Evolutionary conservation across 2,329 filamentous ascomycete species (phyloP).

Genomic region (Thermothelomyces thermophilus): DNA sequence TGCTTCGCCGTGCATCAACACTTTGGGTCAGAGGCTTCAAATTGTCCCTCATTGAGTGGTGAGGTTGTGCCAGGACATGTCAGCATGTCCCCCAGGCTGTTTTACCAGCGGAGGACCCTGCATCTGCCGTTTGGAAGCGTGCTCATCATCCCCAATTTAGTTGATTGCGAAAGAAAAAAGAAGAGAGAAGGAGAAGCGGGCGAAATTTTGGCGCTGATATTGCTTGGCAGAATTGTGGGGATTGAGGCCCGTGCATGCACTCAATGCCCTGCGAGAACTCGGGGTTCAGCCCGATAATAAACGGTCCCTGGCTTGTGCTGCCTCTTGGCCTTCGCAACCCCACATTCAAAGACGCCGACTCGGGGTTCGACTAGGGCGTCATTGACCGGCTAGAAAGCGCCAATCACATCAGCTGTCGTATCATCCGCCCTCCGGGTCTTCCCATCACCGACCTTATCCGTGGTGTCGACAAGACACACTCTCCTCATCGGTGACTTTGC

Average conservation of each 20-base stretch:
- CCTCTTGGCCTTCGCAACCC: too few species aligned
- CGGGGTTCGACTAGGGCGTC: background rate
- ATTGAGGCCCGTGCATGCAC: constrained; percentile 3
- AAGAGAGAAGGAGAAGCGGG: constrained; percentile 9
- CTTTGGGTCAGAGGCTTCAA: constrained; percentile 58
- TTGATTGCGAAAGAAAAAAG: constrained; percentile 55
- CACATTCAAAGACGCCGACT: background rate
- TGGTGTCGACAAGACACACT: background rate
- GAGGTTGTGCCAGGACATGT: constrained; percentile 54
- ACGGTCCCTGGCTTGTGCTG: too few species aligned
- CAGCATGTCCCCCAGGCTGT: constrained; percentile 47
- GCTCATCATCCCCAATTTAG: constrained; percentile 77
- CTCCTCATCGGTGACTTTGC: background rate
- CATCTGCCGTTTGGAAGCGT: constrained; percentile 49
- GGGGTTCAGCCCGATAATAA: too few species aligned
- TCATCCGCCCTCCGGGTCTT: background rate
- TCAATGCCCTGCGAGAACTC: background rate
- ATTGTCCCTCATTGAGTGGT: constrained; percentile 60
- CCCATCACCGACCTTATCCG: background rate
- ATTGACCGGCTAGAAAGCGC: background rate
- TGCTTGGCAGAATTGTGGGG: background rate
- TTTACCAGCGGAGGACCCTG: constrained; percentile 39
- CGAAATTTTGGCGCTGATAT: constrained; percentile 11
- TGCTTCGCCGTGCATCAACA: constrained; percentile 31
- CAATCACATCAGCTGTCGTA: background rate